Conservation (phyloP, 208 protist genomes). For the Trypanosoma conorhini region DNA sequence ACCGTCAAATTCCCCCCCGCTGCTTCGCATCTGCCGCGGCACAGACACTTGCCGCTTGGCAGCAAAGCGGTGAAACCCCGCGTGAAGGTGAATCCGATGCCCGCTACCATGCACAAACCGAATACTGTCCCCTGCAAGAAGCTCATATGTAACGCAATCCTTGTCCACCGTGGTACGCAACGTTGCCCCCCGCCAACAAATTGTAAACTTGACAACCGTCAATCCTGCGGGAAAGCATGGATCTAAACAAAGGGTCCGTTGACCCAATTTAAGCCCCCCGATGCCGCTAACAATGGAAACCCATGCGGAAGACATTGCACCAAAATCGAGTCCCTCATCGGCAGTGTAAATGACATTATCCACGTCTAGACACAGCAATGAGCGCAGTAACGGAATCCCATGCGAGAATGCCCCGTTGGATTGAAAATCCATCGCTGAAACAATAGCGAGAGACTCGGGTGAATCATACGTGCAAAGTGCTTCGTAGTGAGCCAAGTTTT, state of each 20-base stretch:
- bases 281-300: conserved; percentile 72
- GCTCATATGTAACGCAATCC: conserved; percentile 73
- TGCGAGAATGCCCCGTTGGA: conserved; percentile 62
- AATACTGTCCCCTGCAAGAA: conserved; percentile 72
- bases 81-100: conserved; percentile 87
- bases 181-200: conserved; percentile 77
- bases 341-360: conserved; percentile 88
- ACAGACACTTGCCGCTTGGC: conserved; percentile 46
- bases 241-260: conserved; percentile 57
- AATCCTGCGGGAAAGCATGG: conserved; percentile 80
- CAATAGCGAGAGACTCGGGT: conserved; percentile 72
- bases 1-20: conserved; percentile 72
- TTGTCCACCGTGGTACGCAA: conserved; percentile 65
- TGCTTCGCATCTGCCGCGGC: conserved; percentile 46
- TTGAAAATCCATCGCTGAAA: conserved; percentile 69
- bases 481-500: conserved; percentile 81
- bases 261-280: conserved; percentile 59
- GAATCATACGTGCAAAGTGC: conserved; percentile 88
- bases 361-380: conserved; percentile 77
- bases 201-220: conserved; percentile 60
- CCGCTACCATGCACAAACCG: conserved; percentile 79
- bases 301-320: conserved; percentile 66
- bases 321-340: conserved; percentile 87
- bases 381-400: conserved; percentile 73
- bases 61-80: conserved; percentile 47